phyloP scores from a whole-genome alignment of 208 protist genomes.

The Acanthamoeba lenticulata region DNA sequence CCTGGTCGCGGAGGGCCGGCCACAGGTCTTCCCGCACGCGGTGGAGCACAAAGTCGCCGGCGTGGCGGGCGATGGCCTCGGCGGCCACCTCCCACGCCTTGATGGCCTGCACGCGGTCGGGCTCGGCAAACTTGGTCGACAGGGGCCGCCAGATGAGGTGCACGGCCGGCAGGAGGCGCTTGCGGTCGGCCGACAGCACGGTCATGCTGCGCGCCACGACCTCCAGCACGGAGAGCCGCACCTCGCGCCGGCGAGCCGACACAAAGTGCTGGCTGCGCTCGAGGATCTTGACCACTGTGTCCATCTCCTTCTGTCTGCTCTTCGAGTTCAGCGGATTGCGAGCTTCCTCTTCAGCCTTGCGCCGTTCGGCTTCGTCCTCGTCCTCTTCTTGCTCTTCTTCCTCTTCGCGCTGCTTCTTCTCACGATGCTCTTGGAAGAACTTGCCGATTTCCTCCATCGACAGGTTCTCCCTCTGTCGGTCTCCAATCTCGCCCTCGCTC shows the following conservation, averaged over 20 bases:
- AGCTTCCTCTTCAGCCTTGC: background rate
- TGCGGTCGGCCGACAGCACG: slow-evolving; percentile 39
- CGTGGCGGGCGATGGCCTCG: background rate
- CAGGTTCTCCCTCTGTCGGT: too few relatives aligned
- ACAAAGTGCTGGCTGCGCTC: slow-evolving; percentile 55
- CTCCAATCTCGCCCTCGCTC: background rate
- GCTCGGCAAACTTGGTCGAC: background rate
- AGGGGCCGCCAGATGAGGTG: slow-evolving; percentile 52
- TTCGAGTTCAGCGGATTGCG: background rate
- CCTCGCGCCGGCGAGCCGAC: background rate
- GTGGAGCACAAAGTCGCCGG: slow-evolving; percentile 47
- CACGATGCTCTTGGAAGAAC: background rate
- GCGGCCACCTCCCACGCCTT: background rate
- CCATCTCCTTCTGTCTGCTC: slow-evolving; percentile 34
- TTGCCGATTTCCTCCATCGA: background rate
- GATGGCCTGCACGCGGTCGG: slow-evolving; percentile 1
- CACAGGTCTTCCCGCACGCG: slow-evolving; percentile 40
- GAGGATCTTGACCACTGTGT: slow-evolving; percentile 31
- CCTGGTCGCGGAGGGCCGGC: background rate
- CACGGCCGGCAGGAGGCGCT: slow-evolving; percentile 17
- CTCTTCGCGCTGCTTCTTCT: slow-evolving; percentile 46
- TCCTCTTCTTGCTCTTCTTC: too few relatives aligned
- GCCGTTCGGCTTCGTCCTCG: background rate
- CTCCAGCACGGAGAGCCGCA: background rate
- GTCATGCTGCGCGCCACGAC: background rate